Percentiles rank a stretch among this genome's conserved stretches.
phyloP scores from a whole-genome alignment of 2,329 filamentous ascomycete species.

The Diaporthe capsici region DNA sequence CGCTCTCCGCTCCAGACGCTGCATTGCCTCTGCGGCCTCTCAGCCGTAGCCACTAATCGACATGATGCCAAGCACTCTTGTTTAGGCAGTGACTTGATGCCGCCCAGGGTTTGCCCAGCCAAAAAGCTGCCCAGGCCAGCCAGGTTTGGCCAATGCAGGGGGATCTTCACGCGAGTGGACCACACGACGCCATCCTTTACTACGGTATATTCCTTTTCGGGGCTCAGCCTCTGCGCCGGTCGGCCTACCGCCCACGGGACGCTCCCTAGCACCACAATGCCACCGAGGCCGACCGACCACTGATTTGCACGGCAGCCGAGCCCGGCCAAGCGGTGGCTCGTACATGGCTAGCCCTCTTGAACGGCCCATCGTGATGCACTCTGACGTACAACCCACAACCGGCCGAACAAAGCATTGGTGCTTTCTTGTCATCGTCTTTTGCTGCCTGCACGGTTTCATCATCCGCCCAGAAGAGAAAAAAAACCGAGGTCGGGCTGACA shows the following conservation, averaged over 20 bases:
- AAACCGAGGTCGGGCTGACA: not conserved
- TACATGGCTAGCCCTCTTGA: not conserved
- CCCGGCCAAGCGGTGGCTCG: slow-evolving; percentile 22
- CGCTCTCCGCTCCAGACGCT: not conserved
- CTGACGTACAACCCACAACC: not conserved
- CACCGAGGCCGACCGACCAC: not conserved
- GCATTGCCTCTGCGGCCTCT: not conserved
- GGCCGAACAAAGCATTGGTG: not conserved
- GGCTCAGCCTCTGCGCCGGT: slow-evolving; percentile 1
- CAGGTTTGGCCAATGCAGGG: not conserved
- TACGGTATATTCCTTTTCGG: not conserved
- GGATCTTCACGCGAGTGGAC: not conserved
- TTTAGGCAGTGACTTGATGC: slow-evolving; percentile 16
- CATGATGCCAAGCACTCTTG: not conserved
- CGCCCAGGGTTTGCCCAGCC: not conserved
- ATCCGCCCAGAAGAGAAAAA: not conserved
- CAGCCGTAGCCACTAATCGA: slow-evolving; percentile 1
- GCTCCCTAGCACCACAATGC: slow-evolving; percentile 1
- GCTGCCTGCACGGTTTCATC: slow-evolving; percentile 19
- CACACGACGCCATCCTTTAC: not conserved
- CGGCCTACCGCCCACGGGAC: not conserved
- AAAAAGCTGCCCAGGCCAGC: not conserved
- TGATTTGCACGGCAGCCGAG: not conserved
- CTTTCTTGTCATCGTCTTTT: not conserved
- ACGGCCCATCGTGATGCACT: not conserved